Conservation (phyloP, 1,139 yeast species). For the Yamadazyma membranifaciens region DNA sequence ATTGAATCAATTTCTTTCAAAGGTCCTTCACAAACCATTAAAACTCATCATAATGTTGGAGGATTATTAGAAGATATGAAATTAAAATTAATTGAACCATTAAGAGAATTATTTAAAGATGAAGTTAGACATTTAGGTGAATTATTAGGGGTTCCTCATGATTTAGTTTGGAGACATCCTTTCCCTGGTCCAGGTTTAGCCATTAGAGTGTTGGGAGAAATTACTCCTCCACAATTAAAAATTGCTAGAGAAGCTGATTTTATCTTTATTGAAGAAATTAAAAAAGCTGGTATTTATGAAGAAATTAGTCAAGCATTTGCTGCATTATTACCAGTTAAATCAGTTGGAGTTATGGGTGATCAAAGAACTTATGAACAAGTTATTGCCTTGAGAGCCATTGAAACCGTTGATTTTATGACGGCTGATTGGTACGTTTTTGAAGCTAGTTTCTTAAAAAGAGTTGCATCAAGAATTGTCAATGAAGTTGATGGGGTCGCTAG, state of each 20-base stretch:
- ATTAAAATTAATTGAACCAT: constrained; percentile 95
- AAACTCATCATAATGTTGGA: constrained; percentile 99
- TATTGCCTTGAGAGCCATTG: constrained; percentile 97
- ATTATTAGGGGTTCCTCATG: constrained; percentile 92
- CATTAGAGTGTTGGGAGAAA: constrained; percentile 96
- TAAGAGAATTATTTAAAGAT: constrained; percentile 97
- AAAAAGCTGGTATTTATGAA: constrained; percentile 86
- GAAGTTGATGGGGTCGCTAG: constrained; percentile 99
- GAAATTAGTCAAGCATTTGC: constrained; percentile 98
- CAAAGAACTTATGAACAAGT: constrained; percentile 99
- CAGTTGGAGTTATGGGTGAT: constrained; percentile 99
- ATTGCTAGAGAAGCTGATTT: constrained; percentile 97
- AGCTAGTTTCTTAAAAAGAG: constrained; percentile 86
- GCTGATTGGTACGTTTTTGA: constrained; percentile 99
- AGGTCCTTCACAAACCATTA: constrained; percentile 99
- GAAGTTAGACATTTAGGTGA: constrained; percentile 97
- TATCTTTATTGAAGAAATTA: constrained; percentile 94
- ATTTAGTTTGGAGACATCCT: constrained; percentile 99
- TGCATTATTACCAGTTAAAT: constrained; percentile 91
- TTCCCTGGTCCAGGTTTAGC: constrained; percentile 99
- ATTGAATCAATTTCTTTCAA: constrained; percentile 98
- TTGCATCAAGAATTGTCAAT: constrained; percentile 94
- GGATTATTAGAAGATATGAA: constrained; percentile 98
- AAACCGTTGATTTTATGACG: constrained; percentile 97
- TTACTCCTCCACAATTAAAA: constrained; percentile 85